phyloP scores from a whole-genome alignment of 2,329 filamentous ascomycete genomes.

The Knufia fluminis region DNA sequence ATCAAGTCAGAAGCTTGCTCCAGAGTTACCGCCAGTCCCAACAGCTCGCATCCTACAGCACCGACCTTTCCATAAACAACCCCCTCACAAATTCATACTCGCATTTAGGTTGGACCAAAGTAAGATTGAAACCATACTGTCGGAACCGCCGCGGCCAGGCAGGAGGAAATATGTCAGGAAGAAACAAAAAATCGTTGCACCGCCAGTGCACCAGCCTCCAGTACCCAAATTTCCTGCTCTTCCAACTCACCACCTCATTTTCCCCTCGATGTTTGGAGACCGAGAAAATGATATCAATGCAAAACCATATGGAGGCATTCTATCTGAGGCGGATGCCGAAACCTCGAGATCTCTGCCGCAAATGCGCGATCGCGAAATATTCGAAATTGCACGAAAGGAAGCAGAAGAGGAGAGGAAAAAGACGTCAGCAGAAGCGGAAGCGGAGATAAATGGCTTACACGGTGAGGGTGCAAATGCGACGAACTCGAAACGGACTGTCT shows the following conservation, averaged over 20 bases:
- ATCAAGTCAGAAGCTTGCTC: slow-evolving; percentile 32
- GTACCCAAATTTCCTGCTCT: slow-evolving; percentile 24
- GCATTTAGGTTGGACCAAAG: slow-evolving; percentile 49
- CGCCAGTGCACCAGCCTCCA: slow-evolving; percentile 42
- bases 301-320: slow-evolving; percentile 90
- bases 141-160: slow-evolving; percentile 49
- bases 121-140: slow-evolving; percentile 53
- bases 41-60: slow-evolving; percentile 21
- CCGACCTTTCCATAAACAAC: slow-evolving; percentile 24
- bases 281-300: slow-evolving; percentile 79
- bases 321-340: slow-evolving; percentile 81
- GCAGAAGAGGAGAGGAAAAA: slow-evolving; percentile 88
- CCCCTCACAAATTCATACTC: slow-evolving; percentile 45
- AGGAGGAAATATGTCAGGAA: slow-evolving; percentile 37
- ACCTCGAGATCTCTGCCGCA: slow-evolving; percentile 80
- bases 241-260: slow-evolving; percentile 27
- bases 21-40: slow-evolving; percentile 10
- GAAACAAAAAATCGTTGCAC: slow-evolving; percentile 33
- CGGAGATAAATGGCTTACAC: slow-evolving; percentile 44
- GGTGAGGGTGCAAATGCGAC: slow-evolving; percentile 53
- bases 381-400: slow-evolving; percentile 80
- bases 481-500: slow-evolving; percentile 60
- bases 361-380: slow-evolving; percentile 69
- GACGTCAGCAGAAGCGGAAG: slow-evolving; percentile 33
- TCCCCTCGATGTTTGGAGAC: slow-evolving; percentile 64